Evolutionary conservation across 306 rosid genomes (phyloP).

Genomic region (Astragalus membranaceus): DNA sequence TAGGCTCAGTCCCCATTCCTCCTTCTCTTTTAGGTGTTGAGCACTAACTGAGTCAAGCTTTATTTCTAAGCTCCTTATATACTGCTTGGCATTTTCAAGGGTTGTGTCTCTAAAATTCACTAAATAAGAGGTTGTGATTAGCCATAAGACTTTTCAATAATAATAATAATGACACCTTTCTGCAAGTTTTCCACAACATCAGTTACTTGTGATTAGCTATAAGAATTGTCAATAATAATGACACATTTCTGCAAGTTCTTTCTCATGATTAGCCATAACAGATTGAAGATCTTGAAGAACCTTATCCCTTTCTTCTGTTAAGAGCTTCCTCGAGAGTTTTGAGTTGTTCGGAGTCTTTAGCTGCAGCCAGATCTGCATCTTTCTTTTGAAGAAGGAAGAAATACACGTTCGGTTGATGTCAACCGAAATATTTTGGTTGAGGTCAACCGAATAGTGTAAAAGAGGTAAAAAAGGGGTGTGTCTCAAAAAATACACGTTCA

Average conservation of each 20-base stretch:
- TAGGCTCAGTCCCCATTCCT: too few relatives aligned
- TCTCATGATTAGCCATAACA: slow-evolving; percentile 50
- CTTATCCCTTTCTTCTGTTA: slow-evolving; percentile 67
- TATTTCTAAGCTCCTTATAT: slow-evolving; percentile 61
- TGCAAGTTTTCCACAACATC: not conserved
- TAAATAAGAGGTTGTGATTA: slow-evolving; percentile 28
- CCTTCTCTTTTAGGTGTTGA: slow-evolving; percentile 68
- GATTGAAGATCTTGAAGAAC: slow-evolving; percentile 70
- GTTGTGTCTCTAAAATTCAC: slow-evolving; percentile 55
- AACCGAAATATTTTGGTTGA: too few relatives aligned
- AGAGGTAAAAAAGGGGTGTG: too few relatives aligned
- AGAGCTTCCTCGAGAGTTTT: too few relatives aligned
- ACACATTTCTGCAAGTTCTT: slow-evolving; percentile 76
- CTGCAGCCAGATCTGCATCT: too few relatives aligned
- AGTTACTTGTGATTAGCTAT: not conserved
- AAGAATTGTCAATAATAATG: slow-evolving; percentile 15
- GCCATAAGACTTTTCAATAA: too few relatives aligned
- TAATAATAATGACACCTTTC: too few relatives aligned
- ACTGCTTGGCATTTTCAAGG: slow-evolving; percentile 53
- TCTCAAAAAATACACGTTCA: too few relatives aligned
- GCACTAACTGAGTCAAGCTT: slow-evolving; percentile 61
- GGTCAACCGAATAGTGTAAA: too few relatives aligned
- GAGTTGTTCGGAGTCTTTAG: too few relatives aligned
- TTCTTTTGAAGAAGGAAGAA: too few relatives aligned
- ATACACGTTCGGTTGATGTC: too few relatives aligned